phyloP scores from a whole-genome alignment of 768 basidiomycete species.

The Rhodocollybia butyracea region DNA sequence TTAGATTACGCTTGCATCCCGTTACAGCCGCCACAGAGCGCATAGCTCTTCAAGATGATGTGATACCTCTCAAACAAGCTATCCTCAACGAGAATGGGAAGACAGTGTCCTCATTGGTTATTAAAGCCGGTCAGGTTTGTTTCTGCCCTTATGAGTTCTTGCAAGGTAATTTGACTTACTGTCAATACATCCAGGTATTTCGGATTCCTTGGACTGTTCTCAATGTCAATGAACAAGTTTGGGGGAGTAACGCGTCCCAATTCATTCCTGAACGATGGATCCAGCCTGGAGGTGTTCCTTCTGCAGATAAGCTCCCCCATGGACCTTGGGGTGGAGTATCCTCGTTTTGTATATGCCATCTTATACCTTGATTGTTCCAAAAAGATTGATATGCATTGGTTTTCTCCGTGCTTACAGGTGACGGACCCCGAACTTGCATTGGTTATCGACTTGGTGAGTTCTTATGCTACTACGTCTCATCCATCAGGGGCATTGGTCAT shows the following conservation, averaged over 20 bases:
- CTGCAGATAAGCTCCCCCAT: conserved; percentile 24
- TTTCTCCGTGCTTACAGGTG: too few relatives aligned
- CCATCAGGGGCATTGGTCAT: too few relatives aligned
- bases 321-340: conserved; percentile 37
- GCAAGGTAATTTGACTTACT: not conserved
- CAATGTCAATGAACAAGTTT: conserved; percentile 29
- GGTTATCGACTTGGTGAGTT: too few relatives aligned
- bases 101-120: conserved; percentile 21
- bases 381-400: too few relatives aligned
- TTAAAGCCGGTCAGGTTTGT: conserved; percentile 35
- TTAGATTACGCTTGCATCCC: conserved; percentile 38
- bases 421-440: too few relatives aligned
- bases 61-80: conserved; percentile 37
- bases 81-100: conserved; percentile 24
- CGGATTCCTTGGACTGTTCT: conserved; percentile 31
- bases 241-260: conserved; percentile 30
- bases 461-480: too few relatives aligned
- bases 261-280: conserved; percentile 42
- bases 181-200: conserved; percentile 30
- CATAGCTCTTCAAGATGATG: conserved; percentile 35
- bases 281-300: conserved; percentile 23
- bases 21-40: conserved; percentile 37
- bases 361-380: too few relatives aligned
- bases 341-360: too few relatives aligned
- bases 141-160: not conserved